Percentiles rank a stretch among this genome's conserved stretches.
Conservation (phyloP, 225 moss, liverwort and hornwort species). For the Straminergon stramineum region DNA sequence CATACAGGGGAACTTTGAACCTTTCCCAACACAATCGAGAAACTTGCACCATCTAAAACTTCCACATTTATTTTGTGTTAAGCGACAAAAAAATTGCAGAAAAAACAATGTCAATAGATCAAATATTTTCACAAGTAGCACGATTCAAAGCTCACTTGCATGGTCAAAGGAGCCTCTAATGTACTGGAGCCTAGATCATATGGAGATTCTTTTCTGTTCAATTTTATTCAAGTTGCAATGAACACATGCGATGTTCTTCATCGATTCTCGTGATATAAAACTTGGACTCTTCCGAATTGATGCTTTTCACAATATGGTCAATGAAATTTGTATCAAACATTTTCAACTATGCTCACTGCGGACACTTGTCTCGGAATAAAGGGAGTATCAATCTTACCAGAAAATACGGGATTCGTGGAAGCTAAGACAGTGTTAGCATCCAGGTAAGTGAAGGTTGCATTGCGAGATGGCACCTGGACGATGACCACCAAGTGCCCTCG, state of each 20-base stretch:
- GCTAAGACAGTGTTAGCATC: conserved; percentile 34
- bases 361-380: background rate
- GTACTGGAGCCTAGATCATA: background rate
- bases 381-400: conserved; percentile 3
- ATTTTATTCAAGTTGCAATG: background rate
- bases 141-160: background rate
- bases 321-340: background rate
- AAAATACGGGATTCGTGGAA: conserved; percentile 31
- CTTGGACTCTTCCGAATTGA: too few relatives aligned
- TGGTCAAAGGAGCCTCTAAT: background rate
- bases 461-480: conserved; percentile 13
- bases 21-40: background rate
- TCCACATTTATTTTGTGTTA: background rate
- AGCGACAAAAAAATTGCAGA: background rate
- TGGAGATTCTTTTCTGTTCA: background rate
- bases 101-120: too few relatives aligned
- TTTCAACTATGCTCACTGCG: background rate
- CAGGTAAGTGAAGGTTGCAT: background rate
- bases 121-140: background rate
- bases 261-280: background rate
- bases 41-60: background rate
- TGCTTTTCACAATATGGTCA: background rate
- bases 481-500: conserved; percentile 61
- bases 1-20: background rate
- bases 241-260: background rate